phyloP scores from a whole-genome alignment of 179 eudicot species.

The Beta lomatogona region DNA sequence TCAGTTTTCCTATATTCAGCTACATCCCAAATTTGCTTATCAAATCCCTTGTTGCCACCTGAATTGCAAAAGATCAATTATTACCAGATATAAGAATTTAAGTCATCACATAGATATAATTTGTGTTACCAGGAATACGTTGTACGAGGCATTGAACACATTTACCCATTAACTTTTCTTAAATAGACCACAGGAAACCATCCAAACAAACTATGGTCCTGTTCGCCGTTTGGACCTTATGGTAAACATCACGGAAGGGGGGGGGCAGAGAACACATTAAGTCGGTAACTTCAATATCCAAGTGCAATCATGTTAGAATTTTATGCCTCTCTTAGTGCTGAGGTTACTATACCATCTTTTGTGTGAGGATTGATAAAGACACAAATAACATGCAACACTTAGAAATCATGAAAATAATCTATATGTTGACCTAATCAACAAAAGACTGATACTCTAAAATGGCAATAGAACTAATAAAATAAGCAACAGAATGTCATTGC shows the following conservation, averaged over 20 bases:
- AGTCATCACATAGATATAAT: not conserved
- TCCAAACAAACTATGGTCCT: not conserved
- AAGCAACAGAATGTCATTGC: not conserved
- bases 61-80: constrained; percentile 15
- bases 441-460: not conserved
- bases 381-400: no score
- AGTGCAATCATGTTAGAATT: not conserved
- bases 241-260: no score
- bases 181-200: not conserved
- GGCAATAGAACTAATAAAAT: not conserved
- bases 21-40: constrained; percentile 94
- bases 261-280: not conserved
- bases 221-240: no score
- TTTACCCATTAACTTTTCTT: not conserved
- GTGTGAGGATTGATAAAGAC: not conserved
- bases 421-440: not conserved
- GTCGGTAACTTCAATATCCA: not conserved
- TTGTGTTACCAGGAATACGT: not conserved
- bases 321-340: not conserved
- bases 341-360: not conserved
- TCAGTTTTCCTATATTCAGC: constrained; percentile 71
- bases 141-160: not conserved
- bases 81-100: not conserved
- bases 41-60: constrained; percentile 92
- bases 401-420: no score